Base-by-base conservation (phyloP, 192 early-diverging fungal species). In the Backusella circina region DNA sequence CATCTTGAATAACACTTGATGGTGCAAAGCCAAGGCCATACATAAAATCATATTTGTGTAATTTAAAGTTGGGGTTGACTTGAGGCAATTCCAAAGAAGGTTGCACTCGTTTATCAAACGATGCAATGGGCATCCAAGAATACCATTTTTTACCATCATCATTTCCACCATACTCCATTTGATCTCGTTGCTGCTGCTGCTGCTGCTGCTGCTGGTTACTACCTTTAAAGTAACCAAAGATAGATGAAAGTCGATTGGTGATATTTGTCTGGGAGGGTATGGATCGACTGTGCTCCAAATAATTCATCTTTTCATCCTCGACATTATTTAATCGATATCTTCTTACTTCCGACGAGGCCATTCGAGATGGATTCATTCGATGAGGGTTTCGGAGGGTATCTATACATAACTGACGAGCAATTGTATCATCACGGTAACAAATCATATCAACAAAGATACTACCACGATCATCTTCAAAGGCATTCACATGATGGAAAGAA, bases 401-500 rank as follows among this genome's bases (percentile, higher is more conserved):
- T 65, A 89, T 80, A 10, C 76, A 82, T 61, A 93, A 77, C 23
- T 88, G 86, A 26, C 87, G 85, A 30, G 88, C 79, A 12, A 93
- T 82, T 0, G 83, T 82, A 37, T 88, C 88, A 69, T 92, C 88
- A 3, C 81, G 72, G 47, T 93, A 93, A 23, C 86, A 76, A 8
- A 86, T 82, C 77, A 91, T 83, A 72, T 93, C 92, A 28, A 79
- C 23, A 41, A 65, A n/a, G 3, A 79, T 67, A 65, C 85, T 85
- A 77, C 88, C 91, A 61, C 54, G 8, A 18, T 54, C 86, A 75
- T 88, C 79, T 72, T 94, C 92, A 74, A 90, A 89, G 0, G 92
- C 92, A 65, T 92, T 92, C 76, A 92, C 85, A 74, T 94, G 91
- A 76, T 94, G 54, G 23, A 61, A 61, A 3, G 65, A 54, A 75